Base-by-base conservation (phyloP, 1,139 yeast species). In the Protomyces pachydermus region DNA sequence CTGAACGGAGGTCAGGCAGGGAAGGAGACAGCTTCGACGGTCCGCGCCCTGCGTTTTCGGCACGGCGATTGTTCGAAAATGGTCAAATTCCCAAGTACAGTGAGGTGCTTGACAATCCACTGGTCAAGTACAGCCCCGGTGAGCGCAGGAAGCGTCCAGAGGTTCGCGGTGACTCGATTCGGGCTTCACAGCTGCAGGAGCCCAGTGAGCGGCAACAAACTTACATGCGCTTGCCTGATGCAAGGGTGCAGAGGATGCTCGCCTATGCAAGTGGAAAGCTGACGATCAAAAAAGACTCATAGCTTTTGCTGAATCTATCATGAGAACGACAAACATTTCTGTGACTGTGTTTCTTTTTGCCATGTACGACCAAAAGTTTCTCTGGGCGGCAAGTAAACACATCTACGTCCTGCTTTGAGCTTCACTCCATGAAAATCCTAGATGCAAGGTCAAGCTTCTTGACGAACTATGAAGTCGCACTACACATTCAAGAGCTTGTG, bases 391-490 rank as follows among this genome's bases (percentile, higher is more conserved):
- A 28, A 28, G 8, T 6, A 4, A 6, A 28, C 32, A 4, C 8
- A 28, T 28, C 32, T 28, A 4, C 32, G 8, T 28, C 3, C 42
- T 37, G 42, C 42, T 3, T 28, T 37, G 42, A 14, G 39, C 42
- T 6, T 37, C 16, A 2, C 2, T 37, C 16, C 10, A 58, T 64
- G 64, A 64, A 64, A 56, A 37, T 64, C 12, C 34, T 64, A 12
- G 56, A 60, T 25, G 56, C 55, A 23, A 46, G 66, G 35, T 60
- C 61, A 12, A 60, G 65, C 25, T 61, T 64, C 42, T 38, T 64
- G 50, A 58, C 66, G 10, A 54, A 64, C 25, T 54, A 63, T 50
- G 66, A 64, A 35, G 66, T 64, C n/a, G 42, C 50, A 10, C 32
- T 32, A 10, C 65, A 64, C 46, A 25, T 64, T 20, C 56, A 64